Base-by-base conservation (phyloP, 2,329 filamentous ascomycete species). In the Venturia pyrina region DNA sequence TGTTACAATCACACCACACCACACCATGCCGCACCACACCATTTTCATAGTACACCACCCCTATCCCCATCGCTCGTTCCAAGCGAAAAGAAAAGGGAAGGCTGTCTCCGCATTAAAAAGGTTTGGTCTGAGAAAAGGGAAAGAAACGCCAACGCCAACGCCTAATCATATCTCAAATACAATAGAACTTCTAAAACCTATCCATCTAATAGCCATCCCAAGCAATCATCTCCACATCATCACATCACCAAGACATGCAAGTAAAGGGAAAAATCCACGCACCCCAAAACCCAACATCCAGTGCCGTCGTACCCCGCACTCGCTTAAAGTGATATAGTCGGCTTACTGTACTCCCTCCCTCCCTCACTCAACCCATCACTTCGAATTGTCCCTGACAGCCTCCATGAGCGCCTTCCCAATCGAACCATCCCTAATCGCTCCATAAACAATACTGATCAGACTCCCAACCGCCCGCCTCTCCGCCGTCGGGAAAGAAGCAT, bases 381-480 rank as follows among this genome's bases (percentile, higher is more conserved):
- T 44, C 44, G 19, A 41, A 43, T 62, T 62, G 6, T 43, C 60
- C 44, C 50, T 40, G 21, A 64, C 44, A 19, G 62, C 62, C 5
- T 28, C 44, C 17, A 64, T 46, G 21, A 64, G 34, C 44, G 62
- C 32, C 1, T 28, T 40, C 24, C 46, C 40, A n/a, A 70, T 32
- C 28, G 53, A 17, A 7, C 69, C 69, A 40, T 62, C 48, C 24
- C 68, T 68, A 41, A 72, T 64, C 8, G 71, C 69, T 61, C 72
- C 69, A 53, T 72, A 70, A 17, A 74, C 69, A 8, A 70, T 53
- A 21, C 68, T 68, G 21, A 72, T 67, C 53, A 64, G 67, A 19
- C 62, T 66, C 1, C 71, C 71, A 28, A 68, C 67, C 40, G 69
- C 70, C 63, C 66, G 66, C 57, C 63, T 65, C 46, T 44, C 64